Conservation (phyloP, 2,329 filamentous ascomycete species). For the Rhinocladiella similis region DNA sequence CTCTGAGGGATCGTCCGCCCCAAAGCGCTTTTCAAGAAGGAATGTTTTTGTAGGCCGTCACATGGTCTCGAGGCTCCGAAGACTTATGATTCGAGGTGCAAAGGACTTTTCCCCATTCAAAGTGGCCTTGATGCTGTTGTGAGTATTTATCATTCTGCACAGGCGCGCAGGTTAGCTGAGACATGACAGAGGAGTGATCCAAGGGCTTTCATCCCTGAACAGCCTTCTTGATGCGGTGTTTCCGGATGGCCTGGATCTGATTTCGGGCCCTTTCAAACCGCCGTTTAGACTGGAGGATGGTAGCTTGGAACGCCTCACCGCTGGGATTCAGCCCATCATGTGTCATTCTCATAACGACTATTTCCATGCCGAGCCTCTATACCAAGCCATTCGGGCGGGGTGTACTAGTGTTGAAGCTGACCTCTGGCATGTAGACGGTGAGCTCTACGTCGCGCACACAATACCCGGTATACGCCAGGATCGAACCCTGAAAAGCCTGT, state of each 20-base stretch:
- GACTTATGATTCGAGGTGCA: background rate
- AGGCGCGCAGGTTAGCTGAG: background rate
- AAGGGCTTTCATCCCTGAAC: constrained; percentile 36
- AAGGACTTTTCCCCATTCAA: background rate
- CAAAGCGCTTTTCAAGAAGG: background rate
- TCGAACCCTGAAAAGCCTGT: constrained; percentile 52
- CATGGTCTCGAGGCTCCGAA: constrained; percentile 4
- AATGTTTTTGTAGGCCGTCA: background rate
- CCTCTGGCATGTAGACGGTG: constrained; percentile 48
- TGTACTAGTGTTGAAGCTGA: constrained; percentile 59
- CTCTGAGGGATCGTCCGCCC: background rate
- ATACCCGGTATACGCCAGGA: constrained; percentile 45
- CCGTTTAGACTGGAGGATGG: background rate
- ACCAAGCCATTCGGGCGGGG: constrained; percentile 54
- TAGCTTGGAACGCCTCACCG: constrained; percentile 42
- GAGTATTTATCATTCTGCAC: background rate
- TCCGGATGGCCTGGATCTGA: constrained; percentile 40
- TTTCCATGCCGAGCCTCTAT: constrained; percentile 55
- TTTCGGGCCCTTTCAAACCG: constrained; percentile 39
- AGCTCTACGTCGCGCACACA: constrained; percentile 58
- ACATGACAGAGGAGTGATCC: constrained; percentile 5
- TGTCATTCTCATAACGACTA: constrained; percentile 63
- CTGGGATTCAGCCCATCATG: constrained; percentile 48
- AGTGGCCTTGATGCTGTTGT: constrained; percentile 7
- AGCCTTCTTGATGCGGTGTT: constrained; percentile 37